Evolutionary conservation across 106 monocot species (phyloP).

Genomic region (Xerophyta viscosa): DNA sequence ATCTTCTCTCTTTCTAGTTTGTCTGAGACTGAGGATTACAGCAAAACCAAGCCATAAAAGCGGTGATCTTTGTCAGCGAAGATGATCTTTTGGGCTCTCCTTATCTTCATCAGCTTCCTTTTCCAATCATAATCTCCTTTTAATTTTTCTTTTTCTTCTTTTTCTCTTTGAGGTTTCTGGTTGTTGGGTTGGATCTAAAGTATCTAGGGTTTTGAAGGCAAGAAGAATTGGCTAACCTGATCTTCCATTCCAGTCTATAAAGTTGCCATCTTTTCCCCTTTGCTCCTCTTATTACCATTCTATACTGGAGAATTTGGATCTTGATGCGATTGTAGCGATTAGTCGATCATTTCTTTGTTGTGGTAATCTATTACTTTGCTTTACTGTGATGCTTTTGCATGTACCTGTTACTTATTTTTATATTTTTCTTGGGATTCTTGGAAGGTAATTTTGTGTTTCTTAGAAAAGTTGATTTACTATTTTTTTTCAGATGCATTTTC

Average conservation of each 20-base stretch:
- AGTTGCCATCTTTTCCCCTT: too few species aligned
- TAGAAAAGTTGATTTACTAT: background rate
- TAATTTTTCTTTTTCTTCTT: conserved; percentile 1
- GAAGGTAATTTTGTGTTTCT: too few species aligned
- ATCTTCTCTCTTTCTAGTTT: background rate
- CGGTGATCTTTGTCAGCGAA: conserved; percentile 9
- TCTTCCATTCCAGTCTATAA: too few species aligned
- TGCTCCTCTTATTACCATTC: background rate
- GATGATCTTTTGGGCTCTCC: background rate
- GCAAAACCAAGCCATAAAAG: too few species aligned
- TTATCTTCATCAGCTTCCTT: background rate
- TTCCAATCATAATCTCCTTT: background rate
- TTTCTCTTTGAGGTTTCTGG: too few species aligned
- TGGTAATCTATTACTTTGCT: too few species aligned
- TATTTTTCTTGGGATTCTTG: too few species aligned
- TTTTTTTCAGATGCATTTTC: too few species aligned
- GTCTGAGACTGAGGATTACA: background rate
- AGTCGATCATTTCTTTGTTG: too few species aligned
- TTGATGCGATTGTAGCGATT: background rate
- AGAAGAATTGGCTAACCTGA: too few species aligned
- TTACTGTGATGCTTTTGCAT: background rate
- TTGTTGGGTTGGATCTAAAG: background rate
- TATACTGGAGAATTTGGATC: background rate
- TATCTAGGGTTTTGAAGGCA: too few species aligned
- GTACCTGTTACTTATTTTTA: background rate